phyloP scores from a whole-genome alignment of 2,329 filamentous ascomycete genomes.

The Calonectria ilicicola region DNA sequence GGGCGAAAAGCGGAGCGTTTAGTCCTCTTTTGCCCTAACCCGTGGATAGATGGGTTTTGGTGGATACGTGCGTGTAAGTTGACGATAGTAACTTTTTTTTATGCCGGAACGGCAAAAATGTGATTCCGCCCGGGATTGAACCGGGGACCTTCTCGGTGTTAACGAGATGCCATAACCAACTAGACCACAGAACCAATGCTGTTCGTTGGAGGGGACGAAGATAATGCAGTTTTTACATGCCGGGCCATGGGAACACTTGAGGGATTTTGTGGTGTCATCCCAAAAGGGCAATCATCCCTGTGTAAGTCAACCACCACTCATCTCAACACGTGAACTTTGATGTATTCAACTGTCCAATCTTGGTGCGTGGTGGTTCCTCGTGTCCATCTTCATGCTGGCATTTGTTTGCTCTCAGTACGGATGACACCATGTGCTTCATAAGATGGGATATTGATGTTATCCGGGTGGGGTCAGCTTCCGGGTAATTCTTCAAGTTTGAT shows the following conservation, averaged over 20 bases:
- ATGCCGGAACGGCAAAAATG: neutral
- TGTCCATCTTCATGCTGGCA: neutral
- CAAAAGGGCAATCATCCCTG: neutral
- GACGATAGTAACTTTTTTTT: neutral
- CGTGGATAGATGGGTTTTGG: neutral
- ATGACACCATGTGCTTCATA: neutral
- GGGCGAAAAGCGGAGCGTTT: neutral
- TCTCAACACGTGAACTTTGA: neutral
- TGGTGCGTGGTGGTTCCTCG: neutral
- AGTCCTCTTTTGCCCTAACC: slow-evolving; percentile 4
- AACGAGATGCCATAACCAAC: slow-evolving; percentile 29
- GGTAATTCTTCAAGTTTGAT: no score
- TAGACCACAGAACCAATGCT: slow-evolving; percentile 31
- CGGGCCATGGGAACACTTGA: neutral
- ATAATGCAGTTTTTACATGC: neutral
- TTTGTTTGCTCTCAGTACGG: no score
- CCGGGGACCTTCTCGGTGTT: slow-evolving; percentile 31
- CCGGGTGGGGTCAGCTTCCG: neutral
- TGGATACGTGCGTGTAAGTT: neutral
- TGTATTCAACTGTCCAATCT: neutral
- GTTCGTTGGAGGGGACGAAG: neutral
- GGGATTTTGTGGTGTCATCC: slow-evolving; percentile 16
- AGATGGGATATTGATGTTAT: neutral
- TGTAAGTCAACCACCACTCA: neutral
- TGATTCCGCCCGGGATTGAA: slow-evolving; percentile 30